Conservation (phyloP, 306 rosid species). For the Quercus engelmannii region DNA sequence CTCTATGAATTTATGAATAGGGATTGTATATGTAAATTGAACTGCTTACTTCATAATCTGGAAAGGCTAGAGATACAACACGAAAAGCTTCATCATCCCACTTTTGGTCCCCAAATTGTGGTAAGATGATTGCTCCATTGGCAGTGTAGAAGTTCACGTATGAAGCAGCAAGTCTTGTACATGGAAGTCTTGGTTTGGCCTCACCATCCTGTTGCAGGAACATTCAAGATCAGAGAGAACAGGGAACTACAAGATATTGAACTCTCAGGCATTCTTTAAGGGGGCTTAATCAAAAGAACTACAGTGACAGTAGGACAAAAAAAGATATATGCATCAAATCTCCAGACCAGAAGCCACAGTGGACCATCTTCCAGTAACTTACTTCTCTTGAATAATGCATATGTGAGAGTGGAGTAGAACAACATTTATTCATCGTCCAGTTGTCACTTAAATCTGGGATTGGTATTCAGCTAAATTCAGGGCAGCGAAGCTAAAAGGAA, state of each 20-base stretch:
- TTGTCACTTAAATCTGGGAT: neutral
- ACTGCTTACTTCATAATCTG: slow-evolving; percentile 53
- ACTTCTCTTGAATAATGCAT: slow-evolving; percentile 17
- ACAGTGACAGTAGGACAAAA: neutral
- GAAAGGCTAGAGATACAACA: slow-evolving; percentile 70
- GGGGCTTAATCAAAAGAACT: neutral
- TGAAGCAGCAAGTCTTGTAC: slow-evolving; percentile 89
- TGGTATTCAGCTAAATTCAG: neutral
- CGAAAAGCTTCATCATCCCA: slow-evolving; percentile 77
- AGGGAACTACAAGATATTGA: slow-evolving; percentile 2
- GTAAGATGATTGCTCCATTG: slow-evolving; percentile 70
- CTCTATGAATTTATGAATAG: neutral
- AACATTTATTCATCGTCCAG: neutral
- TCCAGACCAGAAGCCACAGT: slow-evolving; percentile 1
- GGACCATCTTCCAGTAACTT: slow-evolving; percentile 10
- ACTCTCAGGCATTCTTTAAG: neutral
- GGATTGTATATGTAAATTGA: neutral
- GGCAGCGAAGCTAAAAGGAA: neutral
- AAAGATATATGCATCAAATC: neutral
- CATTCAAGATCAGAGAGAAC: slow-evolving; percentile 5
- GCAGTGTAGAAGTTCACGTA: slow-evolving; percentile 85
- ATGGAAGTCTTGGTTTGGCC: slow-evolving; percentile 60
- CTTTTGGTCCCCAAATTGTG: slow-evolving; percentile 85
- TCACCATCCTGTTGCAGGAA: slow-evolving; percentile 36
- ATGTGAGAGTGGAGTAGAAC: neutral